These are phyloP conservation scores for Nicotiana otophora DNA, from an alignment of 257 asterid species.

Conservation along the genomic window DNA sequence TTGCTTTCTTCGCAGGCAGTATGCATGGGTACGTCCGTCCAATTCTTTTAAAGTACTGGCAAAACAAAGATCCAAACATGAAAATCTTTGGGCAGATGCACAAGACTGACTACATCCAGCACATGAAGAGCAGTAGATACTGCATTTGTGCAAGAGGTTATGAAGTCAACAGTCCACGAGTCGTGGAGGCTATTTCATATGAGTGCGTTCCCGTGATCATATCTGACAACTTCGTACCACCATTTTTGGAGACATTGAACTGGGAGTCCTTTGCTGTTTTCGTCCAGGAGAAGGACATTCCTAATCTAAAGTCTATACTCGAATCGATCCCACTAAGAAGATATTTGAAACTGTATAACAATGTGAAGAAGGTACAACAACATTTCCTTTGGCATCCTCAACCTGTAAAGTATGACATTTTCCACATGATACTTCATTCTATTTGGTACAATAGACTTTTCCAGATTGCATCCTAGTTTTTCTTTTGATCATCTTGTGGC, in stretches of 20 bases:
- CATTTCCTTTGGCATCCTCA: slow-evolving; percentile 65
- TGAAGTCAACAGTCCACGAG: slow-evolving; percentile 68
- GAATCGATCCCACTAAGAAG: slow-evolving; percentile 42
- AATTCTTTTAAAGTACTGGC: slow-evolving; percentile 49
- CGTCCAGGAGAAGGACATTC: slow-evolving; percentile 62
- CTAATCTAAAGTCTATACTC: slow-evolving; percentile 61
- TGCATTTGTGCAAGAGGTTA: slow-evolving; percentile 76
- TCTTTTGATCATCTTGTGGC: neutral
- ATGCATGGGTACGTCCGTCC: slow-evolving; percentile 83
- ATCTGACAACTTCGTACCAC: slow-evolving; percentile 69
- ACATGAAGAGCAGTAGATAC: slow-evolving; percentile 77
- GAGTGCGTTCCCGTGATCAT: slow-evolving; percentile 78
- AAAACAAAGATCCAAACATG: slow-evolving; percentile 63
- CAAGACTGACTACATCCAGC: slow-evolving; percentile 25
- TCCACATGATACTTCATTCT: slow-evolving; percentile 75
- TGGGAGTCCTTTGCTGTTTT: slow-evolving; percentile 76
- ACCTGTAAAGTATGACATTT: slow-evolving; percentile 51
- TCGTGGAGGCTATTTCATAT: slow-evolving; percentile 62
- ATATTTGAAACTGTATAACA: slow-evolving; percentile 49
- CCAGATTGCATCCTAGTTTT: slow-evolving; percentile 13
- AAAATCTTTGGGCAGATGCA: slow-evolving; percentile 47
- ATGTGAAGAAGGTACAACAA: slow-evolving; percentile 53
- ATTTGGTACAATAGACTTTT: slow-evolving; percentile 65
- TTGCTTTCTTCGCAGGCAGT: slow-evolving; percentile 74
- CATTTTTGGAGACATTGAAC: slow-evolving; percentile 61